phyloP scores from a whole-genome alignment of 176 grass and related monocot species.

The Cenchrus fungigraminus region DNA sequence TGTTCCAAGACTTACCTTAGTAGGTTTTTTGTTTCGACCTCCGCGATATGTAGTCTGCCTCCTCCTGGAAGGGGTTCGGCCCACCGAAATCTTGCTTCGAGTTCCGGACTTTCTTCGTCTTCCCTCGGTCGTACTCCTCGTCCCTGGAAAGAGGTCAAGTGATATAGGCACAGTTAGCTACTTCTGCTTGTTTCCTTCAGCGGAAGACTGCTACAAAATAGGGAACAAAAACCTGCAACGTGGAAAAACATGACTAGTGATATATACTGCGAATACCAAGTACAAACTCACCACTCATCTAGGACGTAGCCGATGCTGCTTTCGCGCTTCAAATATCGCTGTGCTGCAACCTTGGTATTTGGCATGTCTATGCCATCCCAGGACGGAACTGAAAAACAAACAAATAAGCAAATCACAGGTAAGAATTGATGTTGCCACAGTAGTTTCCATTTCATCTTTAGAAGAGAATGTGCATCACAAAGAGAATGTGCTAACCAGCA shows the following conservation, averaged over 20 bases:
- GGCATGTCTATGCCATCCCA: constrained; percentile 65
- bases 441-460: neutral
- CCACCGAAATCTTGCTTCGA: constrained; percentile 50
- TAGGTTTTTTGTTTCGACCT: constrained; percentile 56
- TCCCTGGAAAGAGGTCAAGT: constrained; percentile 56
- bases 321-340: constrained; percentile 31
- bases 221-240: neutral
- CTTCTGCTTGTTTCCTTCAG: neutral
- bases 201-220: neutral
- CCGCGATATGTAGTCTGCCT: constrained; percentile 41
- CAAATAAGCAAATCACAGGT: constrained; percentile 2
- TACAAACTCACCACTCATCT: constrained; percentile 76
- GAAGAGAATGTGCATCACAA: neutral
- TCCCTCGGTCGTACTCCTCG: constrained; percentile 84
- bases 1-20: constrained; percentile 42
- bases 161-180: neutral
- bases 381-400: constrained; percentile 57
- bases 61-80: constrained; percentile 81
- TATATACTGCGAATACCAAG: neutral
- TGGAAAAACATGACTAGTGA: neutral
- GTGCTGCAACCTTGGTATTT: constrained; percentile 24
- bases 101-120: constrained; percentile 76
- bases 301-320: constrained; percentile 72
- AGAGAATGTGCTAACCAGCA: constrained; percentile 51
- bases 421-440: neutral